Conservation (phyloP, 306 rosid genomes). For the Notholithocarpus densiflorus region DNA sequence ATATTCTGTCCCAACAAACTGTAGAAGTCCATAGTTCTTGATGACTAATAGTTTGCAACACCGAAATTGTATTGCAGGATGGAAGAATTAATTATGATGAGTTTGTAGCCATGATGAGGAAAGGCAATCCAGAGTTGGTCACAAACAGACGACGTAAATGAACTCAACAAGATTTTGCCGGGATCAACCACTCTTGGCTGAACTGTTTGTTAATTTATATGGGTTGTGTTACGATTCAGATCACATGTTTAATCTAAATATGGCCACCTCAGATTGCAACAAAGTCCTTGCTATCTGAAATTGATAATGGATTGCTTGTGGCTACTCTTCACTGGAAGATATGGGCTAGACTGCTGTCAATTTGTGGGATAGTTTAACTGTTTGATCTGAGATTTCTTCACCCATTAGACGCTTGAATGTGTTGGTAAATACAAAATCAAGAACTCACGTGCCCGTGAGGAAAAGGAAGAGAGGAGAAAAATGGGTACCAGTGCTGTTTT, state of each 20-base stretch:
- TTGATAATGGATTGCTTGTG: background rate
- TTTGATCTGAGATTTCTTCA: background rate
- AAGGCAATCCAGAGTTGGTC: slow-evolving; percentile 70
- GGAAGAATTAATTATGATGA: slow-evolving; percentile 89
- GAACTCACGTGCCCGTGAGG: background rate
- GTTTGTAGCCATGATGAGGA: slow-evolving; percentile 95
- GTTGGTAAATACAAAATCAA: background rate
- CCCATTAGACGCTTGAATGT: background rate
- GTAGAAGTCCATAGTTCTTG: background rate
- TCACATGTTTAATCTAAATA: background rate
- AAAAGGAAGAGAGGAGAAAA: background rate
- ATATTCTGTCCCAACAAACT: background rate
- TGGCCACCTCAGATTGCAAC: background rate
- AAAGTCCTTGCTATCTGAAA: background rate
- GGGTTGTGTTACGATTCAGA: background rate
- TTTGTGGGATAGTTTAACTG: background rate
- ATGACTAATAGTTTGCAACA: background rate
- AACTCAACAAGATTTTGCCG: background rate
- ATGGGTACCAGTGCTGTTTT: background rate
- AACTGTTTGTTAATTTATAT: background rate
- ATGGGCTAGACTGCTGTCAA: background rate
- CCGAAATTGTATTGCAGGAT: slow-evolving; percentile 52
- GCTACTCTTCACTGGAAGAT: background rate
- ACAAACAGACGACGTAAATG: slow-evolving; percentile 63
- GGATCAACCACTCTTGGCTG: background rate